Percentiles rank a stretch among this genome's conserved stretches.
Evolutionary conservation across 768 basidiomycete species (phyloP).

Genomic region (Obba rivulosa): DNA sequence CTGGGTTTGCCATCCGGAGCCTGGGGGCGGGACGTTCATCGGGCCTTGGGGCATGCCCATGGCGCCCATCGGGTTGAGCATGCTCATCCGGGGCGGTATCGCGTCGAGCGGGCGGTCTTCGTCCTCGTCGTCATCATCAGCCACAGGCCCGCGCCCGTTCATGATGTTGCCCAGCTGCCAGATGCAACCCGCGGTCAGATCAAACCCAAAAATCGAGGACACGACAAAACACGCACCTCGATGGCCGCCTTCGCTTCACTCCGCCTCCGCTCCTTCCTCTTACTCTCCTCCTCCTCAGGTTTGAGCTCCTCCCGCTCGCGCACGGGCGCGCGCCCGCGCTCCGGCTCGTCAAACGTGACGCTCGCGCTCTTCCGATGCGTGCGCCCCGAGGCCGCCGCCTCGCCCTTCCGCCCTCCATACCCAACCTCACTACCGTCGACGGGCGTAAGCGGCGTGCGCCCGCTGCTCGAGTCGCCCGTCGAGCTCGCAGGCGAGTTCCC

Average conservation of each 20-base stretch:
- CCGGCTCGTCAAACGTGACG: conserved; percentile 63
- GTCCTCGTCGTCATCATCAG: conserved; percentile 36
- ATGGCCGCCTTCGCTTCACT: conserved; percentile 84
- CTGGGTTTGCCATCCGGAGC: conserved; percentile 11
- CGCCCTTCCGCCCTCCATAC: background rate
- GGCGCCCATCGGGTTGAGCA: conserved; percentile 26
- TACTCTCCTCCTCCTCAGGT: conserved; percentile 40
- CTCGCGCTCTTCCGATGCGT: conserved; percentile 51
- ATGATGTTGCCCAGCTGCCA: conserved; percentile 80
- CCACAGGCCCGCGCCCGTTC: conserved; percentile 66
- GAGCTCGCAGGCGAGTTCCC: conserved; percentile 79
- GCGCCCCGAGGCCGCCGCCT: conserved; percentile 19
- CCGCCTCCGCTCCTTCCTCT: conserved; percentile 68
- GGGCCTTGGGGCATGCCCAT: conserved; percentile 10
- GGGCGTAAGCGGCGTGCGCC: conserved; percentile 70
- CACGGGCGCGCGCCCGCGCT: conserved; percentile 3
- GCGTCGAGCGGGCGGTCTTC: conserved; percentile 27
- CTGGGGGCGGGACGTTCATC: conserved; percentile 14
- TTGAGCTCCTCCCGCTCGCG: conserved; percentile 22
- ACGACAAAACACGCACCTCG: conserved; percentile 52
- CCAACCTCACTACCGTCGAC: conserved; percentile 67
- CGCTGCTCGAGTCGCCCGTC: conserved; percentile 79
- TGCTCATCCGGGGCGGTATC: conserved; percentile 30
- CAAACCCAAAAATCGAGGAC: background rate
- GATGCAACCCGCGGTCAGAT: conserved; percentile 3